Percentiles rank a stretch among this genome's conserved stretches.
Conservation (phyloP, 257 asterid genomes). For the Capsicum rhomboideum region DNA sequence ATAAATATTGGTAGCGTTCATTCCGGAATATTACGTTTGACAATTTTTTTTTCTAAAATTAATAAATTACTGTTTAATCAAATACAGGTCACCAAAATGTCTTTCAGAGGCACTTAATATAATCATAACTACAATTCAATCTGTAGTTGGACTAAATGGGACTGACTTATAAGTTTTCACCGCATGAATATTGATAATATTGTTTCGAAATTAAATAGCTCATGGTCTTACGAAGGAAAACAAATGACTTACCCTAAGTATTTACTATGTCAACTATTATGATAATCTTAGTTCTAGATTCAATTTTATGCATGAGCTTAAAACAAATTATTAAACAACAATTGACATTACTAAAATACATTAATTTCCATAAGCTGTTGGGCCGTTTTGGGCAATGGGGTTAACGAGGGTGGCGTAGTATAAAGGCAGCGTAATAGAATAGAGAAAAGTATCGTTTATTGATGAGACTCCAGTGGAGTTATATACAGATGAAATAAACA, state of each 20-base stretch:
- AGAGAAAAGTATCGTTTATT: too few species aligned
- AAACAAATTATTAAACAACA: not conserved
- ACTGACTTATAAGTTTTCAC: not conserved
- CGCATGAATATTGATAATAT: not conserved
- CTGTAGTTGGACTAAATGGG: not conserved
- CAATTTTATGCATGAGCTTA: not conserved
- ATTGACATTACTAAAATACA: too few species aligned
- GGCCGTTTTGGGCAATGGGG: too few species aligned
- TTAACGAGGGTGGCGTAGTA: too few species aligned
- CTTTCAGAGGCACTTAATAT: not conserved
- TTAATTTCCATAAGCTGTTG: too few species aligned
- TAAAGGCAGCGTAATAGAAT: too few species aligned
- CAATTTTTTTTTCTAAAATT: not conserved
- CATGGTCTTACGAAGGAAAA: not conserved
- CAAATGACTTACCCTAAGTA: not conserved
- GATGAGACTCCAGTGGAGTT: too few species aligned
- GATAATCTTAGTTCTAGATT: not conserved
- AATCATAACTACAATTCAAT: not conserved
- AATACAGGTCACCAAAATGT: not conserved
- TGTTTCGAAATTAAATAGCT: not conserved
- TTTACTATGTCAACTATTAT: not conserved
- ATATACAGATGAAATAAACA: too few species aligned
- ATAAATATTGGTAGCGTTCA: not conserved
- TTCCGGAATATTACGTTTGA: not conserved
- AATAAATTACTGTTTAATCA: not conserved